Base-by-base conservation (phyloP, 176 grass and related monocot genomes). In the Sorghum bicolor region DNA sequence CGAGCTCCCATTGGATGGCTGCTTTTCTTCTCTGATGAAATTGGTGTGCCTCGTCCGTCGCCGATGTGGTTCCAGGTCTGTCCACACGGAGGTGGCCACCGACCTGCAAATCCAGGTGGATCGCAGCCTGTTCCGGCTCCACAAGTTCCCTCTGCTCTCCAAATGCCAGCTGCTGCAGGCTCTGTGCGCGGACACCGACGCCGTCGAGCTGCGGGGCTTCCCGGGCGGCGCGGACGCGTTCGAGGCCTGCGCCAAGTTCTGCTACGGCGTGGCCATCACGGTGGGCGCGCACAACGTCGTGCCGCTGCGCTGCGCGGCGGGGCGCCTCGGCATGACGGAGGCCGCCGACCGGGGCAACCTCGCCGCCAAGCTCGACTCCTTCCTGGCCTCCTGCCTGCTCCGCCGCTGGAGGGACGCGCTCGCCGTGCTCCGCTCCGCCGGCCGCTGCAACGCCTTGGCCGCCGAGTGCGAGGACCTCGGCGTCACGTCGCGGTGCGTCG, bases 91-190 rank as follows among this genome's bases (percentile, higher is more conserved):
- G 69, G 91, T 97, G 26, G 64, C 87, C 9, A 90, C 85, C 11
- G 94, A 97, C 74, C 79, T 97, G 47, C 63, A 90, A 66, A 90
- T 97, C 85, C 57, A 79, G 12, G 91, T 97, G 39, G 86, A 94
- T 32, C 43, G 70, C 31, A 78, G 75, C 70, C 38, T 92, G 58
- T 97, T 89, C 84, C 79, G 86, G 45, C 94, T 97, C 20, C 94
- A 97, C 91, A 97, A 88, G 94, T 97, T 94, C 66, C 94, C 94
- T 66, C 79, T 97, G 13, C 82, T 97, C 5, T 97, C 91, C 13
- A 97, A 94, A 78, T 97, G 87, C 84, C 63, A 86, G 68, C 48
- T 67, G 67, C 67, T 97, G 4, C 94, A 90, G 78, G 36, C 80
- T 2, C 89, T 90, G 24, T 94, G 91, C 84, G 50, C 81, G 24